Conservation (phyloP, 2,329 filamentous ascomycete species). For the Canariomyces notabilis region DNA sequence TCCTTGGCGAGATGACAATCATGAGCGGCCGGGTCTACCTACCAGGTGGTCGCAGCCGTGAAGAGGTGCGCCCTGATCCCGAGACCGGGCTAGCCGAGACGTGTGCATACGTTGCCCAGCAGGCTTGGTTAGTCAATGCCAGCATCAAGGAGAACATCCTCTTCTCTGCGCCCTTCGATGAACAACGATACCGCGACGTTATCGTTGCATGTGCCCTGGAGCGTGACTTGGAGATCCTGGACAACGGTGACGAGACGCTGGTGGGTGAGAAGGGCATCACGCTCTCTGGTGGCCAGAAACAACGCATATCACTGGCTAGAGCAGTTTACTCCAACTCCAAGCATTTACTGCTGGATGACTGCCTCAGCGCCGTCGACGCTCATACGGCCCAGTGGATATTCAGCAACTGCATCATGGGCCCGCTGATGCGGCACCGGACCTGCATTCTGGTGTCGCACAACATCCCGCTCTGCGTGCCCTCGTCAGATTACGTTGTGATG, state of each 20-base stretch:
- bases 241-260: constrained; percentile 85
- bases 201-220: constrained; percentile 87
- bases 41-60: constrained; percentile 78
- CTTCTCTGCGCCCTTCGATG: constrained; percentile 76
- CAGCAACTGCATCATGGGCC: constrained; percentile 82
- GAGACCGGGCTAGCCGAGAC: constrained; percentile 85
- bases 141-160: constrained; percentile 95
- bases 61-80: constrained; percentile 76
- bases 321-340: constrained; percentile 94
- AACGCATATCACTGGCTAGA: constrained; percentile 92
- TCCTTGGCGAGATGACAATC: constrained; percentile 92
- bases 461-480: constrained; percentile 76
- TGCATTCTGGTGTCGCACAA: constrained; percentile 97
- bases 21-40: constrained; percentile 76
- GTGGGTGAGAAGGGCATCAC: constrained; percentile 98
- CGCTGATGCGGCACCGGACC: constrained; percentile 81
- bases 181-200: constrained; percentile 79
- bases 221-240: constrained; percentile 85
- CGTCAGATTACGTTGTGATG: constrained; percentile 73
- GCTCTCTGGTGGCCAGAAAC: constrained; percentile 93
- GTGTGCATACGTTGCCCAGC: constrained; percentile 92
- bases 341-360: constrained; percentile 89
- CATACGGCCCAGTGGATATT: constrained; percentile 99
- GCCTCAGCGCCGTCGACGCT: constrained; percentile 91
- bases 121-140: constrained; percentile 94